Evolutionary conservation across 805 yeast genomes (phyloP).

Genomic region (Candida hungchunana): DNA sequence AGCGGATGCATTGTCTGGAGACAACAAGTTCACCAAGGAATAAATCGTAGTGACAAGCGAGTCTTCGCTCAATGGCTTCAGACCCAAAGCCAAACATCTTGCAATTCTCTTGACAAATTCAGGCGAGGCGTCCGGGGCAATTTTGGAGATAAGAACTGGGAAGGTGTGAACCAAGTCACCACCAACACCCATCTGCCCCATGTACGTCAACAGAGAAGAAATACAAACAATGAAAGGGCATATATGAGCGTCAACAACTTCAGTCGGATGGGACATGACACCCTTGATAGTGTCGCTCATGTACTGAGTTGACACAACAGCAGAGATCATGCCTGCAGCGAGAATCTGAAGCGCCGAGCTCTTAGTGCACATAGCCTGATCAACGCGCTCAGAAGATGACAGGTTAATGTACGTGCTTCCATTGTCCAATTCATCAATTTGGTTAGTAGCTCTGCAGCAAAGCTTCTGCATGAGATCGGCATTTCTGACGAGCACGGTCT

Average conservation of each 20-base stretch:
- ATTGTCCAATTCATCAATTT: conserved; percentile 39
- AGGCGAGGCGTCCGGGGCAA: conserved; percentile 47
- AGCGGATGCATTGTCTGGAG: conserved; percentile 45
- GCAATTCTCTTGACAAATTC: conserved; percentile 50
- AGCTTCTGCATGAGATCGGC: conserved; percentile 12
- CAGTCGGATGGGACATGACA: conserved; percentile 48
- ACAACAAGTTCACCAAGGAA: conserved; percentile 70
- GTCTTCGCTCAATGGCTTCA: conserved; percentile 71
- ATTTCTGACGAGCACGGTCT: conserved; percentile 19
- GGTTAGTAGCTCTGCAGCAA: conserved; percentile 19
- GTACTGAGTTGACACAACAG: conserved; percentile 39
- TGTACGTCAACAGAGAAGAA: conserved; percentile 49
- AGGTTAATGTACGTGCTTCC: conserved; percentile 55
- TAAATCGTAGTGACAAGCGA: conserved; percentile 80
- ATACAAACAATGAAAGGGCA: conserved; percentile 48
- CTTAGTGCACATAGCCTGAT: conserved; percentile 51
- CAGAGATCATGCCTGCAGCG: conserved; percentile 48
- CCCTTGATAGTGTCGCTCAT: conserved; percentile 45
- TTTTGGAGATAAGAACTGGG: conserved; percentile 43
- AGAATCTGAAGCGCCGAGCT: conserved; percentile 56
- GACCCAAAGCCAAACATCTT: conserved; percentile 57
- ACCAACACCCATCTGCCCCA: conserved; percentile 30
- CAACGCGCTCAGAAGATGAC: conserved; percentile 43
- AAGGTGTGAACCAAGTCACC: conserved; percentile 34
- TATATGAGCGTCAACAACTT: conserved; percentile 48